These are phyloP conservation scores for Cladosporium cucumerinum DNA, from an alignment of 2,329 filamentous ascomycete genomes.

Conservation along the genomic window DNA sequence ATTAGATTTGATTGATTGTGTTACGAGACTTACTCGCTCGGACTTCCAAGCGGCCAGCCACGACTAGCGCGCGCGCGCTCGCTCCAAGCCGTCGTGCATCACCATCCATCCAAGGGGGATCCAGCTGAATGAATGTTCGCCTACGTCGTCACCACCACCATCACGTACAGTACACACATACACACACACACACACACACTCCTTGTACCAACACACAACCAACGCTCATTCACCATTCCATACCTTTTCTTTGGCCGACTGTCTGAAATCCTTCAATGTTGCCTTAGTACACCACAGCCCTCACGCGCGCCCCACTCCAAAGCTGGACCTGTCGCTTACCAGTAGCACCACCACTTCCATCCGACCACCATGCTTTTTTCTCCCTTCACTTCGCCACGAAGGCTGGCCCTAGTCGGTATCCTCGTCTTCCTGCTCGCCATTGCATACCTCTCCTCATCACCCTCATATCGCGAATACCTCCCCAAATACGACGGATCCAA, in stretches of 20 bases:
- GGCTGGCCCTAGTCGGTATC: slow-evolving; percentile 37
- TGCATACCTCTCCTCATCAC: slow-evolving; percentile 25
- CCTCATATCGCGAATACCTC: slow-evolving; percentile 24
- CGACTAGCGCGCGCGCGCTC: neutral
- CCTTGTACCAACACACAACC: neutral
- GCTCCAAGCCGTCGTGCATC: neutral
- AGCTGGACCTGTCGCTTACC: neutral
- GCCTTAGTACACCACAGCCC: neutral
- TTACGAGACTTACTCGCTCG: too few relatives aligned
- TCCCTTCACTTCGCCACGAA: slow-evolving; percentile 35
- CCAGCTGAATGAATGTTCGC: neutral
- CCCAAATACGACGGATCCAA: slow-evolving; percentile 22
- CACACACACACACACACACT: neutral
- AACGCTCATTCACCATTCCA: neutral
- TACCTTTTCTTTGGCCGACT: neutral
- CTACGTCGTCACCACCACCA: too few relatives aligned
- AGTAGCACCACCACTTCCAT: neutral
- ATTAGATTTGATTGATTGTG: too few relatives aligned
- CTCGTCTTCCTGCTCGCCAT: slow-evolving; percentile 33
- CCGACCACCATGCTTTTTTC: slow-evolving; percentile 25
- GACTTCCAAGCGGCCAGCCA: neutral
- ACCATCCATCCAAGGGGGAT: neutral
- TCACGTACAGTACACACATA: too few relatives aligned
- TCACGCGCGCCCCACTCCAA: neutral
- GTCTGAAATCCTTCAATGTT: neutral